These are phyloP conservation scores for Malassezia dermatis DNA, from an alignment of 1,284 basidiomycete species.

Conservation along the genomic window DNA sequence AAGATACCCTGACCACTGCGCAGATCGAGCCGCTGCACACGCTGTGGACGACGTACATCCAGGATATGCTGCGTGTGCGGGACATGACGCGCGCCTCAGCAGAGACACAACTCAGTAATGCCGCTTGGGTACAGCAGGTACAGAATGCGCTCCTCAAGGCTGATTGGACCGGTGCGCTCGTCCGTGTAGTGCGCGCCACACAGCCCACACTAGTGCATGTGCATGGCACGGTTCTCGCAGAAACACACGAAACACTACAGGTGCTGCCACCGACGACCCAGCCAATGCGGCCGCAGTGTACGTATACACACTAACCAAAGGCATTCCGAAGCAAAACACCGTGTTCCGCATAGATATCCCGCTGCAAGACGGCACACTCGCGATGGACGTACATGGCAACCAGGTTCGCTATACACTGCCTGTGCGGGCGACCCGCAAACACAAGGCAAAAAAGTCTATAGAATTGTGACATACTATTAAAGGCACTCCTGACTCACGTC, in stretches of 20 bases:
- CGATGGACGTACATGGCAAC: constrained; percentile 9
- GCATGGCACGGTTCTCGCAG: constrained; percentile 10
- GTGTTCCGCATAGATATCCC: constrained; percentile 12
- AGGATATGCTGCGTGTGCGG: constrained; percentile 3
- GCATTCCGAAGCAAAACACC: constrained; percentile 11
- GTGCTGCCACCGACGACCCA: background rate
- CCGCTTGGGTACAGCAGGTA: background rate
- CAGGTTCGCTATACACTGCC: constrained; percentile 15
- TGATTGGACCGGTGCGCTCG: constrained; percentile 11
- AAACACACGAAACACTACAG: constrained; percentile 15
- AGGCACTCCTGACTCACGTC: background rate
- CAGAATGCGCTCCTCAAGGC: constrained; percentile 15
- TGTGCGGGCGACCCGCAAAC: constrained; percentile 12
- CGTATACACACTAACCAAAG: background rate
- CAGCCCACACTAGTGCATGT: constrained; percentile 15
- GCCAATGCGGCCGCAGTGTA: background rate
- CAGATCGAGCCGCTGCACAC: background rate
- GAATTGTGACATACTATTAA: background rate
- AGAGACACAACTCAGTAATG: background rate
- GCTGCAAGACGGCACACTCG: background rate
- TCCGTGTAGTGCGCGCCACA: constrained; percentile 10
- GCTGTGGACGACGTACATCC: constrained; percentile 12
- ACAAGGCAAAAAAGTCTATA: constrained; percentile 14
- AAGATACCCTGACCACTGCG: background rate
- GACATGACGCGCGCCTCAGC: background rate